Conservation (phyloP, 768 basidiomycete genomes). For the Lentinula detonsa region DNA sequence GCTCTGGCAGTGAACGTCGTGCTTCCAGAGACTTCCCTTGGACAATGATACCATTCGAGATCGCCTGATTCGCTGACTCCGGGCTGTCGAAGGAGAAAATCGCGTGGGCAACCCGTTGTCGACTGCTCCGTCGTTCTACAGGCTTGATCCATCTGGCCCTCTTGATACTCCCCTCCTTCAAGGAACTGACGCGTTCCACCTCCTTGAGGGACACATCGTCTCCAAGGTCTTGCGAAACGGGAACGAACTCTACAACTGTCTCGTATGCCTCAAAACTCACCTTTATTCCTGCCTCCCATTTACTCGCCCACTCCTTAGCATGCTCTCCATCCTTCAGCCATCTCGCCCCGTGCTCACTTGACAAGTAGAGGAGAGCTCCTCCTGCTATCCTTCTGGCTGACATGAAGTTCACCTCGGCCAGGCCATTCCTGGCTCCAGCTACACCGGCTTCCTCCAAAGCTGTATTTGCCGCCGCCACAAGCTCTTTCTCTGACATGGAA, state of each 20-base stretch:
- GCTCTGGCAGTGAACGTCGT: constrained; percentile 14
- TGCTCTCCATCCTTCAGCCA: background rate
- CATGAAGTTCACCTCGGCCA: no score
- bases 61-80: constrained; percentile 16
- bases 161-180: constrained; percentile 2
- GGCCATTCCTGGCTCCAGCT: background rate
- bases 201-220: background rate
- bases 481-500: background rate
- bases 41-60: constrained; percentile 15
- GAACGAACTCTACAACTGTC: constrained; percentile 17
- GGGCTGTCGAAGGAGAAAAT: constrained; percentile 14
- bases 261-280: background rate
- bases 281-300: background rate
- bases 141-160: constrained; percentile 22
- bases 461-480: background rate
- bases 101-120: constrained; percentile 17
- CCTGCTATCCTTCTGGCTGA: background rate
- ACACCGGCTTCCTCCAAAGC: background rate
- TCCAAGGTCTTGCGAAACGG: constrained; percentile 10
- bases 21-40: constrained; percentile 9
- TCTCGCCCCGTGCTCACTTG: background rate
- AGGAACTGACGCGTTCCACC: constrained; percentile 12
- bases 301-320: background rate
- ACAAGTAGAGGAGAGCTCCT: background rate
- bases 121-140: background rate